Percentiles rank a stretch among this genome's conserved stretches.
phyloP scores from a whole-genome alignment of 805 yeast species.

The Blastobotrys attinorum region DNA sequence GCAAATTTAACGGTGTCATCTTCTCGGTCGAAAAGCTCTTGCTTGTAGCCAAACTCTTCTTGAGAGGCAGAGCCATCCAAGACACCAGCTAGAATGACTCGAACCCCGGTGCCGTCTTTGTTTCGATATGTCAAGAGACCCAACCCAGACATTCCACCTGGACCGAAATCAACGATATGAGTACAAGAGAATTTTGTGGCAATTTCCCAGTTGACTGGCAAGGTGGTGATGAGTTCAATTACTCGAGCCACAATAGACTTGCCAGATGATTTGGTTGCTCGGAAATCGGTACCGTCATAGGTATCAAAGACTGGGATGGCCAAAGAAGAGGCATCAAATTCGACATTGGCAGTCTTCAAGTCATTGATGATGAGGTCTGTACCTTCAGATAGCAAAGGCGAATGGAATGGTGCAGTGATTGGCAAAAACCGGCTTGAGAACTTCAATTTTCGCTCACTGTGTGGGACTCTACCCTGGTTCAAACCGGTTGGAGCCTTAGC shows the following conservation, averaged over 20 bases:
- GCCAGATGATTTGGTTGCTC: constrained; percentile 42
- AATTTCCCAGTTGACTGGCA: constrained; percentile 90
- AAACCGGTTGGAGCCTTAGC: constrained; percentile 91
- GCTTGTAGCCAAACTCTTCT: constrained; percentile 91
- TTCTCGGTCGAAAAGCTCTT: constrained; percentile 78
- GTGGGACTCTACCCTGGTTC: constrained; percentile 92
- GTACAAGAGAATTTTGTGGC: constrained; percentile 79
- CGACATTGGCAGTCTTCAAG: constrained; percentile 48
- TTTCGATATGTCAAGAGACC: constrained; percentile 95
- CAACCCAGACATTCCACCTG: constrained; percentile 96
- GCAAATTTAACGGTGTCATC: constrained; percentile 66
- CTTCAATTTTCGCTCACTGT: constrained; percentile 86
- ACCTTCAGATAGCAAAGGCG: constrained; percentile 72
- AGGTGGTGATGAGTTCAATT: constrained; percentile 73
- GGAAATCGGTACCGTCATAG: constrained; percentile 71
- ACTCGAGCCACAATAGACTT: constrained; percentile 62
- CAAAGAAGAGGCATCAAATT: constrained; percentile 47
- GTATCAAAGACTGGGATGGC: constrained; percentile 90
- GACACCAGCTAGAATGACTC: constrained; percentile 90
- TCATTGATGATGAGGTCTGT: constrained; percentile 60
- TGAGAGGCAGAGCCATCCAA: constrained; percentile 58
- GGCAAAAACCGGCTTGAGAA: constrained; percentile 92
- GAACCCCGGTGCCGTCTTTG: constrained; percentile 97
- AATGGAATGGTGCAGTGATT: constrained; percentile 95
- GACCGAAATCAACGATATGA: constrained; percentile 94